Evolutionary conservation across 164 flowering plant species (phyloP), one percentile per base, ranked within the genome.

Genomic region (Euptelea pleiosperma): DNA sequence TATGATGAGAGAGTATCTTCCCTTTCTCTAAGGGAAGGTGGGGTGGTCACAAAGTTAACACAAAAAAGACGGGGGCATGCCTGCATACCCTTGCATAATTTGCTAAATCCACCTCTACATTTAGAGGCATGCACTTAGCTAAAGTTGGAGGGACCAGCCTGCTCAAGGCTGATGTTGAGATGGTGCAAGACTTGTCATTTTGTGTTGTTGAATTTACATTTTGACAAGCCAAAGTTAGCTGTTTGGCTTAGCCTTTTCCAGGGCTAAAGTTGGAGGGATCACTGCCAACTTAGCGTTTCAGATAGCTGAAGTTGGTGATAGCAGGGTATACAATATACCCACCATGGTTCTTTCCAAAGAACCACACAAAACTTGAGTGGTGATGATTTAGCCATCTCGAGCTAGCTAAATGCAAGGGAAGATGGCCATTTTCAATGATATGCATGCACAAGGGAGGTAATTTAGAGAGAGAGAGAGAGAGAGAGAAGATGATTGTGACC

Each of bases 11-110:
- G 36, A 54, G 26, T 43, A 22, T 48, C 70, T 67, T 53, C 79
- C 79, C 71, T 70, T 60, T 54, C 69, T 77, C 76, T 34, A 63
- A 73, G 78, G 75, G 76, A 71, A 75, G 78, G 62, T 43, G 49
- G 60, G 11, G 26, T 49, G 46, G 55, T 66, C 56, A 66, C 48
- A 60, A 28, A 21, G 37, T 61, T 15, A 40, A 8, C 36, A 29
- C 14, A 8, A 29, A 29, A 10, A 41, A 14, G n/a, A 40, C 25
- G 12, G 16, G 15, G 40, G 60, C 28, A 52, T 41, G 31, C 57
- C n/a, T n/a, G n/a, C 19, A 21, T 19, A 40, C 57, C 49, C 49
- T 39, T 40, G 22, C n/a, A n/a, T n/a, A n/a, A 37, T 39, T 31
- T 61, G 48, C 3, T 18, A 57, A 31, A 35, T n/a, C n/a, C n/a